Conservation (phyloP, 2,329 filamentous ascomycete species). For the Penicillium vulpinum region DNA sequence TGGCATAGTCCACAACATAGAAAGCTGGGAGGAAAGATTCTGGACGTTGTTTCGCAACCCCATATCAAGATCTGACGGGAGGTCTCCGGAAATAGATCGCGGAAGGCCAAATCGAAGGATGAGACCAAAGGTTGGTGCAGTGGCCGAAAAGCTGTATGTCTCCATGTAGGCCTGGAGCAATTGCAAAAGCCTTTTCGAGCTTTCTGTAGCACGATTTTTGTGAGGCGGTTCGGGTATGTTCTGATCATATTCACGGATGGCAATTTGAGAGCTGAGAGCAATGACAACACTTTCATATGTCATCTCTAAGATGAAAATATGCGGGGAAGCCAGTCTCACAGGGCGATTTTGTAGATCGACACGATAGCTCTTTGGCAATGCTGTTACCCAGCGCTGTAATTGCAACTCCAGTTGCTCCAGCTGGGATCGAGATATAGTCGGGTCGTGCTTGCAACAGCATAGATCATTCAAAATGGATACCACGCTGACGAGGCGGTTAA, state of each 20-base stretch:
- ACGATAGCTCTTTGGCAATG: conserved; percentile 33
- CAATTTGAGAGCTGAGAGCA: conserved; percentile 28
- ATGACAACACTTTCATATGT: conserved; percentile 33
- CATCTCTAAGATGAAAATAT: conserved; percentile 38
- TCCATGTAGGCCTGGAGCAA: conserved; percentile 43
- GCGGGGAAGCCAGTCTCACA: conserved; percentile 29
- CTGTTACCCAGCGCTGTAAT: conserved; percentile 34
- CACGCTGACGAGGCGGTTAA: conserved; percentile 52
- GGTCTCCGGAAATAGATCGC: conserved; percentile 3
- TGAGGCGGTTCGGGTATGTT: conserved; percentile 21
- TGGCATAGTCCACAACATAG: conserved; percentile 27
- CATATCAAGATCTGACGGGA: conserved; percentile 25
- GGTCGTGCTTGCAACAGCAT: conserved; percentile 29
- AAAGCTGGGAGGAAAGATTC: conserved; percentile 32
- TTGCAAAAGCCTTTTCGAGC: conserved; percentile 37
- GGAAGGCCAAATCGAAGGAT: conserved; percentile 39
- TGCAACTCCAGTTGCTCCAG: conserved; percentile 34
- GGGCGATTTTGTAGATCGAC: conserved; percentile 30
- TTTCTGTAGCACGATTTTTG: conserved; percentile 34
- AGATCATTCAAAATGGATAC: conserved; percentile 37
- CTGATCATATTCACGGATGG: conserved; percentile 25
- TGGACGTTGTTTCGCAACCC: conserved; percentile 30
- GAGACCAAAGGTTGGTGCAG: conserved; percentile 44
- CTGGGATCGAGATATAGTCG: conserved; percentile 24
- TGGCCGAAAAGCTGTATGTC: conserved; percentile 42